Percentiles rank a stretch among this genome's conserved stretches.
phyloP scores from a whole-genome alignment of 305 asterid genomes.

The Rubia occidens region DNA sequence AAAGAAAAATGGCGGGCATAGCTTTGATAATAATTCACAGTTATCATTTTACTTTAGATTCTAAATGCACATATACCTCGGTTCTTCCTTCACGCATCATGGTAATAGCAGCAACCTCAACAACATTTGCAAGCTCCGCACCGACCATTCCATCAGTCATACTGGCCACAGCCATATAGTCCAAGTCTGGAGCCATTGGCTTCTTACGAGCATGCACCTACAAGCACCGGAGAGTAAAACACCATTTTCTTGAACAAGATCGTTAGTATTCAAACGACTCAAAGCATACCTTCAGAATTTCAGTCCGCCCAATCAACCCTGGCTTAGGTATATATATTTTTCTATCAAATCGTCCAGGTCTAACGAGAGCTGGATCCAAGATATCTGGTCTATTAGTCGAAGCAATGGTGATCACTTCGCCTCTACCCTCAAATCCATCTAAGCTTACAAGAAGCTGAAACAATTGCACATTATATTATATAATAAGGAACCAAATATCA shows the following conservation, averaged over 20 bases:
- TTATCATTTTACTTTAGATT: not conserved
- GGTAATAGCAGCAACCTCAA: slow-evolving; percentile 89
- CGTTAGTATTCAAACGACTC: slow-evolving; percentile 5
- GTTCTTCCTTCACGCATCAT: slow-evolving; percentile 91
- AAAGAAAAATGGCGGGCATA: not conserved
- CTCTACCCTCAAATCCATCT: slow-evolving; percentile 99
- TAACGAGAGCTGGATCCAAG: slow-evolving; percentile 91
- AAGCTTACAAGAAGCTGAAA: slow-evolving; percentile 90
- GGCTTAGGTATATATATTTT: slow-evolving; percentile 90
- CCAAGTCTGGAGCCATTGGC: slow-evolving; percentile 89
- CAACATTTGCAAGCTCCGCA: slow-evolving; percentile 89
- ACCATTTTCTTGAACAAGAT: not conserved
- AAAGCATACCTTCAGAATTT: slow-evolving; percentile 63
- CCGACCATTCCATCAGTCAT: slow-evolving; percentile 96
- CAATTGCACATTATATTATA: slow-evolving; percentile 26
- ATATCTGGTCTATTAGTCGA: slow-evolving; percentile 97
- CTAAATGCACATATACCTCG: slow-evolving; percentile 47
- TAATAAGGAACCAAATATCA: slow-evolving; percentile 19
- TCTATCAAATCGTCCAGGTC: slow-evolving; percentile 95
- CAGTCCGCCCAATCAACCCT: slow-evolving; percentile 81
- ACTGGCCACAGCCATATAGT: slow-evolving; percentile 77
- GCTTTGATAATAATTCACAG: not conserved
- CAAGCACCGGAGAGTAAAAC: slow-evolving; percentile 16
- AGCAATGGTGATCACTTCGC: slow-evolving; percentile 96
- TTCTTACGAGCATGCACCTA: slow-evolving; percentile 97